Evolutionary conservation across 805 yeast species (phyloP).

Genomic region (Myxozyma neotropica): DNA sequence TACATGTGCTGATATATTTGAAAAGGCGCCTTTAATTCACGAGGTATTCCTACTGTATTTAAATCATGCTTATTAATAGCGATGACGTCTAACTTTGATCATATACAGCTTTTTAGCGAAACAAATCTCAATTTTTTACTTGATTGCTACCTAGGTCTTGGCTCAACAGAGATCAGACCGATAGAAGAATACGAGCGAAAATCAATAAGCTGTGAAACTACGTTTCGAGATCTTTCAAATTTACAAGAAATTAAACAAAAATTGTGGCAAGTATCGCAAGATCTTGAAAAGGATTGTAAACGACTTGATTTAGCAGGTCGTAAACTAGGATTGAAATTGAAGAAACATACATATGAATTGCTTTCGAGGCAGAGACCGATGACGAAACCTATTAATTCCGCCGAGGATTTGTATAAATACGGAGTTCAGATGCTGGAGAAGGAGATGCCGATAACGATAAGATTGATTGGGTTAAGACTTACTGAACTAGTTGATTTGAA

Average conservation of each 20-base stretch:
- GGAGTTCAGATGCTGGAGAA: slow-evolving; percentile 31
- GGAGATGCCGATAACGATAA: slow-evolving; percentile 34
- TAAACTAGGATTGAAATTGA: slow-evolving; percentile 33
- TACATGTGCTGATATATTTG: slow-evolving; percentile 34
- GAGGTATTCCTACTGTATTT: slow-evolving; percentile 4
- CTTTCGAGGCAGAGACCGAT: slow-evolving; percentile 31
- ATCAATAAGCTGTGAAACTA: slow-evolving; percentile 36
- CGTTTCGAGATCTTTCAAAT: slow-evolving; percentile 29
- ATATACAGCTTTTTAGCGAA: slow-evolving; percentile 20
- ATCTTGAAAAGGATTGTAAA: slow-evolving; percentile 32
- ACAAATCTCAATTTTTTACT: slow-evolving; percentile 26
- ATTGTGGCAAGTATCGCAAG: slow-evolving; percentile 24
- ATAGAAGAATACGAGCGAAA: slow-evolving; percentile 34
- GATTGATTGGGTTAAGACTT: slow-evolving; percentile 36
- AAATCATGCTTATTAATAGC: too few relatives aligned
- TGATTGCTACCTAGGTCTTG: slow-evolving; percentile 36
- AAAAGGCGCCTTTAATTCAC: slow-evolving; percentile 9
- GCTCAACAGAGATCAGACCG: slow-evolving; percentile 34
- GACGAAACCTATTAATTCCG: slow-evolving; percentile 18
- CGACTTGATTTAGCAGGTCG: slow-evolving; percentile 31
- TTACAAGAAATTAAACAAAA: slow-evolving; percentile 19
- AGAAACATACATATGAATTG: slow-evolving; percentile 33
- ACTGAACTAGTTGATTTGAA: slow-evolving; percentile 29
- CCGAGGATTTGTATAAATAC: slow-evolving; percentile 32
- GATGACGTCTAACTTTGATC: background rate